These are phyloP conservation scores for Zasmidium citrigriseum DNA, from an alignment of 2,329 filamentous ascomycete genomes.

Conservation along the genomic window DNA sequence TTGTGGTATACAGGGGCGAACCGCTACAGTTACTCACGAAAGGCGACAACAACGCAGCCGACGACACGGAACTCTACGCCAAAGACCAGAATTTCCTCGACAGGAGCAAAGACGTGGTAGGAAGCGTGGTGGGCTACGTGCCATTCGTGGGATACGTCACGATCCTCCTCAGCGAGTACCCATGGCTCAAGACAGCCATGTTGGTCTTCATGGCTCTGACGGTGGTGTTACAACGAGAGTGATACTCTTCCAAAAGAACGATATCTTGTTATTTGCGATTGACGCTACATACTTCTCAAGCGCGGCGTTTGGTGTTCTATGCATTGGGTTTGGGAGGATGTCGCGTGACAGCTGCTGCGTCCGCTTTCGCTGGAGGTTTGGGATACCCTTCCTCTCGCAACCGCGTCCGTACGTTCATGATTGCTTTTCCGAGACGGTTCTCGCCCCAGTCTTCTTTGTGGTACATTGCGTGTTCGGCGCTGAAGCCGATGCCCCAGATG, in stretches of 20 bases:
- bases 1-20: constrained; percentile 38
- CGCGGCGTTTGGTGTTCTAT: constrained; percentile 15
- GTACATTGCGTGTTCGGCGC: constrained; percentile 53
- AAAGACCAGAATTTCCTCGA: constrained; percentile 82
- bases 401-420: constrained; percentile 60
- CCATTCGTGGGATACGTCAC: constrained; percentile 97
- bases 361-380: constrained; percentile 16
- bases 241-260: no score
- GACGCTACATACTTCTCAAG: no score
- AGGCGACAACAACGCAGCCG: constrained; percentile 92
- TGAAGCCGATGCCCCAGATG: constrained; percentile 68
- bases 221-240: constrained; percentile 91
- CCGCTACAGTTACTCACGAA: constrained; percentile 80
- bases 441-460: constrained; percentile 56
- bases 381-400: constrained; percentile 48
- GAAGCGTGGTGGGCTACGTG: constrained; percentile 87
- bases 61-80: constrained; percentile 91
- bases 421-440: constrained; percentile 64
- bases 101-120: constrained; percentile 80
- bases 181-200: constrained; percentile 95
- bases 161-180: constrained; percentile 91
- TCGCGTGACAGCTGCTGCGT: not conserved
- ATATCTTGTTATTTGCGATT: no score
- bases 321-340: not conserved
- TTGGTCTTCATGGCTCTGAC: constrained; percentile 91